These are phyloP conservation scores for Adansonia digitata DNA, from an alignment of 345 rosid species.

Conservation along the genomic window DNA sequence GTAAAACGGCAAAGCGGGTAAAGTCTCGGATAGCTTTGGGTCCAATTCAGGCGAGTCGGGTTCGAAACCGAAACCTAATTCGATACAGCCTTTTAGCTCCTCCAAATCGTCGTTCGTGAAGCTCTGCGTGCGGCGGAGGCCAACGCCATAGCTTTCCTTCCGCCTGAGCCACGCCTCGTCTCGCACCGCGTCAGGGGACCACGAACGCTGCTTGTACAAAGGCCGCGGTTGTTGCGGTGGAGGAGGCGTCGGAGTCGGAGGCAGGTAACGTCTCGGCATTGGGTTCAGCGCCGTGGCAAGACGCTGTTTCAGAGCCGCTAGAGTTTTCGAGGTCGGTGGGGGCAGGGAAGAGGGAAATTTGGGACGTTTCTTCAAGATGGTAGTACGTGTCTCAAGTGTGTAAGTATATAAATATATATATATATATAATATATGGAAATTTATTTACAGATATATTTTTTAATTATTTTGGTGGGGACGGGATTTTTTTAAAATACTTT, in stretches of 20 bases:
- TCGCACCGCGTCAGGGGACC: constrained; percentile 73
- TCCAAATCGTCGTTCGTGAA: constrained; percentile 74
- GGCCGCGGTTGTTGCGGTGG: constrained; percentile 26
- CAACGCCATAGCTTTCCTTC: constrained; percentile 23
- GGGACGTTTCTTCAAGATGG: not conserved
- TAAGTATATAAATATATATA: not conserved
- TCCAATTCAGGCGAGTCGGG: constrained; percentile 61
- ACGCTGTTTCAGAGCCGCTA: constrained; percentile 2
- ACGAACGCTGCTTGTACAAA: constrained; percentile 56
- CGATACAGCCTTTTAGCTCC: constrained; percentile 81
- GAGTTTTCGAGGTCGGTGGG: constrained; percentile 10
- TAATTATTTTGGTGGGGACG: not conserved
- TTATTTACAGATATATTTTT: not conserved
- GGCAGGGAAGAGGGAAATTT: not conserved
- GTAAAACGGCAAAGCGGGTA: constrained; percentile 75
- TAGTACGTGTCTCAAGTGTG: not conserved
- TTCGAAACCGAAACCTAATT: constrained; percentile 75
- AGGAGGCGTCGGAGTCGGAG: constrained; percentile 28
- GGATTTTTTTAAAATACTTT: not conserved
- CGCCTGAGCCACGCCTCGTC: constrained; percentile 74
- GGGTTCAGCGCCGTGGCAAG: not conserved
- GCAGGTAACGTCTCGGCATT: constrained; percentile 16
- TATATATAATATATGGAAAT: not conserved
- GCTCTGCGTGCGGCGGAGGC: constrained; percentile 40
- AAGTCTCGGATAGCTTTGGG: constrained; percentile 52